These are phyloP conservation scores for Usnea hakonensis DNA, from an alignment of 495 filamentous ascomycete genomes.

Conservation along the genomic window DNA sequence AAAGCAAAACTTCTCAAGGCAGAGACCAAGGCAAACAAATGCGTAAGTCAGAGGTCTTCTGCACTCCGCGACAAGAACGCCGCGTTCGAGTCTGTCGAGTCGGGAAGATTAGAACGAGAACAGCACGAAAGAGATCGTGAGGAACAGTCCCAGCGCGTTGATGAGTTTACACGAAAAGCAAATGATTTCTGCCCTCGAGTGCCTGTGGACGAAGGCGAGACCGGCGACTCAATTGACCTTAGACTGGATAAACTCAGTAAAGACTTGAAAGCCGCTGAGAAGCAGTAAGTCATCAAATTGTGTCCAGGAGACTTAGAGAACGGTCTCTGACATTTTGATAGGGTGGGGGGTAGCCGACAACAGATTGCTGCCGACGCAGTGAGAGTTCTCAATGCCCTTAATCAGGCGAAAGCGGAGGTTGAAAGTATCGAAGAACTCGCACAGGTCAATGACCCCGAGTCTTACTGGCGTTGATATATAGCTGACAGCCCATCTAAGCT, in stretches of 20 bases:
- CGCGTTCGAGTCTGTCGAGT: constrained; percentile 45
- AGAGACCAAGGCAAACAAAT: constrained; percentile 46
- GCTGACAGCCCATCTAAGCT: constrained; percentile 31
- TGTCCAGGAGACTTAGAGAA: constrained; percentile 19
- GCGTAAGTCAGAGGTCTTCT: constrained; percentile 42
- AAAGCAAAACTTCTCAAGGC: constrained; percentile 46
- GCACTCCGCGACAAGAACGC: constrained; percentile 59
- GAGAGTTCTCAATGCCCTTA: constrained; percentile 36
- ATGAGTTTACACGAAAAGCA: constrained; percentile 52
- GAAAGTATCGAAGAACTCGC: constrained; percentile 46
- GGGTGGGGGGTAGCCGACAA: constrained; percentile 59
- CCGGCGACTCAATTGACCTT: constrained; percentile 50
- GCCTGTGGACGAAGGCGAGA: constrained; percentile 61
- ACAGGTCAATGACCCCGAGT: constrained; percentile 32
- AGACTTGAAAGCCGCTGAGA: constrained; percentile 46
- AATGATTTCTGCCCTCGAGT: constrained; percentile 51
- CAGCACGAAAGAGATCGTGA: constrained; percentile 41
- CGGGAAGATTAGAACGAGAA: constrained; percentile 41
- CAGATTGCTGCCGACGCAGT: constrained; percentile 50
- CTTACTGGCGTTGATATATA: background rate
- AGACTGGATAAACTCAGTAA: constrained; percentile 52
- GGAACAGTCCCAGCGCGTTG: constrained; percentile 38
- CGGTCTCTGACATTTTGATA: constrained; percentile 28
- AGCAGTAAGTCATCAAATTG: constrained; percentile 34
- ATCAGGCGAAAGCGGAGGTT: constrained; percentile 40